Percentiles rank a stretch among this genome's conserved stretches.
Conservation (phyloP, 768 basidiomycete species). For the Termitomyces sp. region DNA sequence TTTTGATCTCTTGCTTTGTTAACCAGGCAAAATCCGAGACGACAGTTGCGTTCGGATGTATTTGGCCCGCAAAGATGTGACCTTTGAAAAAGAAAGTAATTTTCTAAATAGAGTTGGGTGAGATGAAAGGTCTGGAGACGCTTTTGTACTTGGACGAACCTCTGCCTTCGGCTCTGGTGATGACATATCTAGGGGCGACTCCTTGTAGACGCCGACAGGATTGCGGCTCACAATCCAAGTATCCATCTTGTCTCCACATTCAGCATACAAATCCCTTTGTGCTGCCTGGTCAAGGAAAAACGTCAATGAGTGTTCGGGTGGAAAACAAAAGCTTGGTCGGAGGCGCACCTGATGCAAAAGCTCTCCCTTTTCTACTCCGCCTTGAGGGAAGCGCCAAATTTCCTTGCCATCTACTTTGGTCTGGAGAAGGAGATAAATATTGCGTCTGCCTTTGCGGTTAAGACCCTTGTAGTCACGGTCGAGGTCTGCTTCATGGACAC, state of each 20-base stretch:
- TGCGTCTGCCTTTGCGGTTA: conserved; percentile 78
- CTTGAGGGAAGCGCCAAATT: conserved; percentile 81
- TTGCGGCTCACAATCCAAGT: conserved; percentile 90
- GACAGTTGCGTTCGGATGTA: conserved; percentile 44
- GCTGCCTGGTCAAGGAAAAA: conserved; percentile 50
- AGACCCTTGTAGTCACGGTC: conserved; percentile 63
- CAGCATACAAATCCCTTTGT: conserved; percentile 56
- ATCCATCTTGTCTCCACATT: conserved; percentile 83
- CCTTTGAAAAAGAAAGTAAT: conserved; percentile 89
- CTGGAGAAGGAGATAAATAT: conserved; percentile 82
- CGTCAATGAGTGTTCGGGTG: neutral
- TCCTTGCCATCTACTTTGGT: conserved; percentile 40
- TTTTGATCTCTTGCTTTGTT: conserved; percentile 84
- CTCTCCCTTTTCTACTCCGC: conserved; percentile 54
- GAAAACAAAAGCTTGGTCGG: neutral
- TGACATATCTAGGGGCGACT: conserved; percentile 26
- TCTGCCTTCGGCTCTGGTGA: conserved; percentile 24
- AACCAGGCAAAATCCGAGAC: conserved; percentile 88
- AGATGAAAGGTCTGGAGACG: neutral
- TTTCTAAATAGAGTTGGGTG: conserved; percentile 35
- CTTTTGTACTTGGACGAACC: conserved; percentile 22
- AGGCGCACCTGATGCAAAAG: conserved; percentile 68
- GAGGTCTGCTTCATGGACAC: conserved; percentile 56
- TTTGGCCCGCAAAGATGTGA: conserved; percentile 88
- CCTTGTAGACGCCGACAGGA: conserved; percentile 77